Evolutionary conservation across 306 rosid genomes (phyloP).

Genomic region (Corylus heterophylla): DNA sequence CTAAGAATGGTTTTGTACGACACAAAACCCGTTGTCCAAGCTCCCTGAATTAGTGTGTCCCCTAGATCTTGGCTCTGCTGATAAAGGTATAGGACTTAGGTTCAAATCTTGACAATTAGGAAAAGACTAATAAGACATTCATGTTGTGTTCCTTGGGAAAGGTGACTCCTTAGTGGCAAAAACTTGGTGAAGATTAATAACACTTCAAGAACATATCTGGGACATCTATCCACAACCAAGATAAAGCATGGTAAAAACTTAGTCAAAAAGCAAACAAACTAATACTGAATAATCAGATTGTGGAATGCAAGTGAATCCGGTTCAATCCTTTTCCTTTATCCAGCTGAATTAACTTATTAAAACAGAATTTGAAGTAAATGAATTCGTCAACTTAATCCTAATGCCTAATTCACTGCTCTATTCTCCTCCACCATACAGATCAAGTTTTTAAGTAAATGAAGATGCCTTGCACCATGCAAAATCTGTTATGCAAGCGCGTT

Average conservation of each 20-base stretch:
- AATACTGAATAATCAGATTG: neutral
- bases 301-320: neutral
- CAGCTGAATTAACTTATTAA: neutral
- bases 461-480: neutral
- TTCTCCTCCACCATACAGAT: neutral
- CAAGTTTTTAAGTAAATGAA: neutral
- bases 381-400: neutral
- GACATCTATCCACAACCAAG: neutral
- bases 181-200: neutral
- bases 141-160: neutral
- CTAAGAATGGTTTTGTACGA: neutral
- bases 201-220: neutral
- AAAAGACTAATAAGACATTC: neutral
- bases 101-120: neutral
- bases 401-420: conserved; percentile 2
- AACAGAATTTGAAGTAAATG: neutral
- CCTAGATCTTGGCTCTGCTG: neutral
- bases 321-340: neutral
- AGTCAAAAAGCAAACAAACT: neutral
- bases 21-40: neutral
- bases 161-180: neutral
- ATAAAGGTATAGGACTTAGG: neutral
- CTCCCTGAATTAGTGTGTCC: neutral
- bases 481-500: neutral
- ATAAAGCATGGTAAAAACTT: neutral